Evolutionary conservation across 129 eudicot genomes (phyloP), one percentile per base, ranked within the genome.

Genomic region (Ambrosia artemisiifolia): DNA sequence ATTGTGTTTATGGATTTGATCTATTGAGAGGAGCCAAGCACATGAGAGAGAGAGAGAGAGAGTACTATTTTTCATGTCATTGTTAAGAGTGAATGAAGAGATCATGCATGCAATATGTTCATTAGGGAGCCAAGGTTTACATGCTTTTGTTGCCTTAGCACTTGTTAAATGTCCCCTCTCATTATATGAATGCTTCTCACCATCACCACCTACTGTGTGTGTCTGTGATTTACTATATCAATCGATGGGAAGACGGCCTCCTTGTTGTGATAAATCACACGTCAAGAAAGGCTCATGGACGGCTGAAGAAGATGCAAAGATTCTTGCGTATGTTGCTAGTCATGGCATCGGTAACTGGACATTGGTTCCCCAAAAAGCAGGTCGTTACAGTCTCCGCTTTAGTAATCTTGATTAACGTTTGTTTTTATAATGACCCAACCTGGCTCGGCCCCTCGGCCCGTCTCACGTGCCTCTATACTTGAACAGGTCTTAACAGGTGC

Each of bases 221-320:
- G 51, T 42, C 77, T 65, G 75, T 8, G 30, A 6, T 14, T 40
- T 24, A 42, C 51, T 4, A 16, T 33, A 18, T 4, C 1, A 33
- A 13, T 57, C 61, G 57, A 95, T 95, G 99, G 97, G 97, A 60
- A 90, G 97, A 69, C 61, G 78, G 11, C 97, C 99, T 63, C 99
- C 97, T 40, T 91, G 99, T 70, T 95, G 99, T 68, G 96, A 90
- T 66, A 95, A 95, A 81, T 76, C 94, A 10, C 93, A 95, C 71
- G 97, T 95, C 65, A 95, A 95, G 76, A 84, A 89, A 84, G 99
- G 99, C 17, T 87, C 95, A 14, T 95, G 99, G 99, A 91, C 99
- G 4, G 69, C 96, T 0, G 99, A 95, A 73, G 99, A 95, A 88
- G 99, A 95, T 65, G 99, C 97, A 0, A 95, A 95, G 83, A 85